Conservation (phyloP, 164 flowering plant species). For the Kalanchoe fedtschenkoi region DNA sequence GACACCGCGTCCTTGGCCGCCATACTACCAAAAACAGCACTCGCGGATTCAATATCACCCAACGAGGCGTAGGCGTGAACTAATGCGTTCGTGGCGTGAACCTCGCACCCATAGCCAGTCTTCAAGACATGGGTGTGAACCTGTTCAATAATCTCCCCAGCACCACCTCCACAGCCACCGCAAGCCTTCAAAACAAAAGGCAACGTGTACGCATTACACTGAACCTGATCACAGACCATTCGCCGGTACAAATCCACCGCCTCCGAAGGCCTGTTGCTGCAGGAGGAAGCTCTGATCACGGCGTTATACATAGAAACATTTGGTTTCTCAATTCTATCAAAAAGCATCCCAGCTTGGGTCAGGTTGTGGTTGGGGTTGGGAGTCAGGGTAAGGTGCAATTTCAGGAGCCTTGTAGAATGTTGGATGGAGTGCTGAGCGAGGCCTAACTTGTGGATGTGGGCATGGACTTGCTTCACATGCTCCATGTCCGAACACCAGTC, state of each 20-base stretch:
- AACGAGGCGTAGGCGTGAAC: constrained; percentile 21
- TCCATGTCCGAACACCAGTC: not conserved
- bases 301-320: constrained; percentile 27
- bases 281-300: constrained; percentile 24
- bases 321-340: constrained; percentile 8
- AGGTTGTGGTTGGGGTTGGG: not conserved
- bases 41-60: constrained; percentile 20
- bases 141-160: not conserved
- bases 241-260: constrained; percentile 19
- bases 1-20: constrained; percentile 21
- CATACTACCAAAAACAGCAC: constrained; percentile 22
- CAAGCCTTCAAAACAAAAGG: constrained; percentile 2
- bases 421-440: constrained; percentile 12
- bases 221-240: constrained; percentile 12
- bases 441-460: constrained; percentile 23
- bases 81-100: constrained; percentile 23
- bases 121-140: constrained; percentile 11
- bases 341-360: not conserved
- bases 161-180: not conserved
- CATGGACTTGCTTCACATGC: constrained; percentile 29
- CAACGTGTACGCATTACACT: constrained; percentile 6
- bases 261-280: constrained; percentile 8
- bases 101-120: constrained; percentile 15
- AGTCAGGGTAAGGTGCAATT: not conserved
- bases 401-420: not conserved